Evolutionary conservation across 108 stramenopile genomes (phyloP), one percentile per base, ranked within the genome.

Genomic region (Parmales sp.): DNA sequence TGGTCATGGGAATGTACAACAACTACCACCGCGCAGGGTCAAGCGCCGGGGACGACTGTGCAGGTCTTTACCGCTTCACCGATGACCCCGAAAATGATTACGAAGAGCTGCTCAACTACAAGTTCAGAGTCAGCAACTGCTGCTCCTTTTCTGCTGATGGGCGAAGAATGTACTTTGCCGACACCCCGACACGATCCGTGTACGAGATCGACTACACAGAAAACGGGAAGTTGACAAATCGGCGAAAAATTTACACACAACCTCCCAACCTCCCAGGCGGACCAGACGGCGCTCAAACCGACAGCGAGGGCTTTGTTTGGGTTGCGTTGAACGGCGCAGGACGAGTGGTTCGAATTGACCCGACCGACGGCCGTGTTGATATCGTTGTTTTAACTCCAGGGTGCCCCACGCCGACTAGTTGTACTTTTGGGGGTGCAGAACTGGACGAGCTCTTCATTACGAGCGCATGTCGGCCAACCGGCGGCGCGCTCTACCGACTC

Each of bases 1-100:
- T 84, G 1, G 82, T 87, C 0, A 44, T 87, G 38, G 86, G 86
- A 2, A 86, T 83, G 83, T 87, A 85, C 74, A 87, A 87, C 64
- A 79, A 84, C 49, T 84, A 85, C 66, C 84, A 87, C 65, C 76
- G 82, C 25, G 67, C 70, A 45, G 82, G 86, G n/a, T 31, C 83
- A 1, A 74, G 82, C 3, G 78, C 64, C 25, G 83, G 82, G 0
- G 72, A 73, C 25, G 82, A 83, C 49, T 83, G 81, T 75, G 77
- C 78, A 11, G 82, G 86, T 11, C 45, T 86, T 11, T 84, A 76
- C 39, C 73, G 86, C 0, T 65, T 83, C 22, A 72, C n/a, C n/a
- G n/a, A n/a, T n/a, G n/a, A 72, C 37, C 31, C 51, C 1, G 44
- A 70, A 0, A 20, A 79, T 1, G 45, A 74, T 31, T 72, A 69